These are phyloP conservation scores for Cercospora zeina DNA, from an alignment of 2,329 filamentous ascomycete genomes.

Conservation along the genomic window DNA sequence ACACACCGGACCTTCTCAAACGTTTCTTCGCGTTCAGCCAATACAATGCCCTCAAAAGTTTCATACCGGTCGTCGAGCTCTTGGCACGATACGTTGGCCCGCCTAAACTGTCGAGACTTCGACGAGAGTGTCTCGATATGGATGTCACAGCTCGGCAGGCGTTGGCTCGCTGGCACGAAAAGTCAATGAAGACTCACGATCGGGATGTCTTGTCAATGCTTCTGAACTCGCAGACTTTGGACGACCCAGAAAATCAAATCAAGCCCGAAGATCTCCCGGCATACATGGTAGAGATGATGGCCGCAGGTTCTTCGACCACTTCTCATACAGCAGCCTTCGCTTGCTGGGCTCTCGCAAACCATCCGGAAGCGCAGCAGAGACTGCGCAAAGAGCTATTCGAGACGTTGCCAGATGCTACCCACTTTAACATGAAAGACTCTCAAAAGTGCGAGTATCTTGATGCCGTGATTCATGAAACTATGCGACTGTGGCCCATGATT, in stretches of 20 bases:
- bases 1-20: conserved; percentile 21
- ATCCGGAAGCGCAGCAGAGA: conserved; percentile 16
- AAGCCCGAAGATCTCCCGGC: conserved; percentile 21
- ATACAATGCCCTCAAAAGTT: conserved; percentile 27
- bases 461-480: conserved; percentile 24
- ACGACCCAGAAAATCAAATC: neutral
- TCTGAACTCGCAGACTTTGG: neutral
- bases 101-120: conserved; percentile 6
- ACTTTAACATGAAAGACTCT: conserved; percentile 8
- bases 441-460: conserved; percentile 22
- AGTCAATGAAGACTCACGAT: neutral
- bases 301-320: conserved; percentile 25
- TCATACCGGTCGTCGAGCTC: conserved; percentile 23
- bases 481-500: conserved; percentile 29
- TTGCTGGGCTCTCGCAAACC: conserved; percentile 17
- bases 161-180: neutral
- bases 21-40: conserved; percentile 26
- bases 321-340: conserved; percentile 25
- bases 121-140: neutral
- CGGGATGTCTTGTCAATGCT: neutral
- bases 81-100: conserved; percentile 14
- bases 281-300: conserved; percentile 30
- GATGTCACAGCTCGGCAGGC: conserved; percentile 3
- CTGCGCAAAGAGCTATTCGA: conserved; percentile 18
- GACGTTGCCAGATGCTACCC: conserved; percentile 14